These are phyloP conservation scores for Agrocybe pediades DNA, from an alignment of 768 basidiomycete species.

Conservation along the genomic window DNA sequence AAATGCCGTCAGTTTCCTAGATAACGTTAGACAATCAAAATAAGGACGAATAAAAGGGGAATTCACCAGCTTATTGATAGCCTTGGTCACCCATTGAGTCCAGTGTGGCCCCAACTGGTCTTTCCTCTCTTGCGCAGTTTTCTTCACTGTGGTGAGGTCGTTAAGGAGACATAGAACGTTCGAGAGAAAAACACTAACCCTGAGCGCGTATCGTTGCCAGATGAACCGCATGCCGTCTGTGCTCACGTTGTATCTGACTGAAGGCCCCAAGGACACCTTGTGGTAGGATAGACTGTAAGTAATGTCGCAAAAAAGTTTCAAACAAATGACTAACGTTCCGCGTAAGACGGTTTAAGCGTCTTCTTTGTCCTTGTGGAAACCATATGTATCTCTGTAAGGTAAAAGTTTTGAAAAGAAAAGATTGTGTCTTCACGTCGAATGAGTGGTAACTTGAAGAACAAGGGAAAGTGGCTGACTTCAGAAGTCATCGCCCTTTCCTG, in stretches of 20 bases:
- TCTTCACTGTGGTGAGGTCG: slow-evolving; percentile 35
- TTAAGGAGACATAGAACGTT: neutral
- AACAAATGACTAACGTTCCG: slow-evolving; percentile 19
- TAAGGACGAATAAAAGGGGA: neutral
- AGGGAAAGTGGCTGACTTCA: too few species aligned
- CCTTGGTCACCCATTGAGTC: slow-evolving; percentile 47
- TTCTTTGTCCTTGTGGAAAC: slow-evolving; percentile 15
- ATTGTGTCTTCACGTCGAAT: too few species aligned
- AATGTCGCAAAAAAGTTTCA: neutral
- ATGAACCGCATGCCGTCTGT: slow-evolving; percentile 46
- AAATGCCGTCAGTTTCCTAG: slow-evolving; percentile 46
- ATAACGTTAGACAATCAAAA: neutral
- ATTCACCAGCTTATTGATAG: slow-evolving; percentile 45
- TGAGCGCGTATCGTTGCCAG: slow-evolving; percentile 48
- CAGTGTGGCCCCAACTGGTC: slow-evolving; percentile 51
- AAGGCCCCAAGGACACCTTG: slow-evolving; percentile 51
- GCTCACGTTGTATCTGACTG: slow-evolving; percentile 43
- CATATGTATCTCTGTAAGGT: too few species aligned
- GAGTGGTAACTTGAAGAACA: too few species aligned
- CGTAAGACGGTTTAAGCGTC: slow-evolving; percentile 18
- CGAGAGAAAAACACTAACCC: slow-evolving; percentile 1
- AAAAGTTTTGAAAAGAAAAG: too few species aligned
- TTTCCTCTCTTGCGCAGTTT: slow-evolving; percentile 41
- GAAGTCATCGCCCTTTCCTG: too few species aligned
- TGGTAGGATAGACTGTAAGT: neutral